Evolutionary conservation across 2,329 filamentous ascomycete species (phyloP), one percentile per base, ranked within the genome.

Genomic region (Ophiocordyceps robertsii): DNA sequence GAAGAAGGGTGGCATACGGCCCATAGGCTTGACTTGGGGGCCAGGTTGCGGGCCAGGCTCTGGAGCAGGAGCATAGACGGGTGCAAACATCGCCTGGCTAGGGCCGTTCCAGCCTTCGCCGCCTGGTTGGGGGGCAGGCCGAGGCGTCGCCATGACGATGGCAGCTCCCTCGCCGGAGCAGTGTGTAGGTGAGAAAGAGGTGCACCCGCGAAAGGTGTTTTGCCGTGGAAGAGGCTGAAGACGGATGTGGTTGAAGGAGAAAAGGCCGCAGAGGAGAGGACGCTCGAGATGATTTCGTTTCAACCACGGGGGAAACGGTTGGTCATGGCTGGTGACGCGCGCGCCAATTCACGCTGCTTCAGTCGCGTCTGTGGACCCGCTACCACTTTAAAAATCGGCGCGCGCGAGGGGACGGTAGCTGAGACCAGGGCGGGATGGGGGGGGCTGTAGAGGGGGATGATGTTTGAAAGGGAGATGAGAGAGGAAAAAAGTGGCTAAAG

Each of bases 1-100:
- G 40, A 11, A 40, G 17, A 30, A 38, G 39, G 32, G 40, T 40
- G 40, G 21, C 78, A 60, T 76, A 84, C 80, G 70, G 64, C 78
- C 78, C 77, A 85, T 82, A 36, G 70, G 66, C 54, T 73, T 76
- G 59, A 74, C 58, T 56, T 76, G 72, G 45, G 80, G 63, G 47
- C 75, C 77, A 50, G 58, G 54, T 39, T 70, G 67, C 41, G 67
- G 44, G 16, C 13, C 14, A 45, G 43, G 38, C 32, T 31, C 44
- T 44, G 44, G 29, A 44, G 43, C 19, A 19, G 35, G 42, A 33
- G 60, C 55, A 42, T 48, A 56, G 21, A 51, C 42, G 43, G 51
- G 49, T 47, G 50, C 55, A 47, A 49, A 55, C 56, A 56, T 57
- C 39, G 41, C 47, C 46, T 59, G 55, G 47, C 14, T 45, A 43